Percentiles rank a stretch among this genome's conserved stretches.
phyloP scores from a whole-genome alignment of 371 early-diverging fungal species.

The Mortierella sp. region DNA sequence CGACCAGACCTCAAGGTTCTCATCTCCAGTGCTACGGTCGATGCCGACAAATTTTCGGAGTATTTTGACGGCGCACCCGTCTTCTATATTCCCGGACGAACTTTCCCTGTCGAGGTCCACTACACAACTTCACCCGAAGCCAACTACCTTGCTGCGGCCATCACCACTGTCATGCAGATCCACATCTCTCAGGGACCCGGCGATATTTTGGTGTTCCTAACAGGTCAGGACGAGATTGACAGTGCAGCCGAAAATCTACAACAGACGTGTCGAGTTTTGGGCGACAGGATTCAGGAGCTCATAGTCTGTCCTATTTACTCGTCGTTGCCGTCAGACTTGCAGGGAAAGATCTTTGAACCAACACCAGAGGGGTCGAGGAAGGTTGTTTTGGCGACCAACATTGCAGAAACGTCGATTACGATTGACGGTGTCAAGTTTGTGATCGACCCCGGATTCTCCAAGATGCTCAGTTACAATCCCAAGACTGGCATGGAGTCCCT shows the following conservation, averaged over 20 bases:
- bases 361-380: constrained; percentile 96
- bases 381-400: constrained; percentile 99
- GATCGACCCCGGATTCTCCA: constrained; percentile 95
- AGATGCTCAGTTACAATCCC: constrained; percentile 96
- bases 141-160: constrained; percentile 97
- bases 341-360: constrained; percentile 97
- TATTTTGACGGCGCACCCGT: constrained; percentile 98
- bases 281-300: constrained; percentile 92
- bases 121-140: constrained; percentile 98
- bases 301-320: constrained; percentile 97
- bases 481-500: constrained; percentile 97
- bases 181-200: constrained; percentile 93
- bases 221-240: constrained; percentile 99
- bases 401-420: constrained; percentile 99
- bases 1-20: constrained; percentile 93
- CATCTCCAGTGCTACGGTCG: constrained; percentile 99
- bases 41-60: constrained; percentile 95
- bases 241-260: constrained; percentile 87
- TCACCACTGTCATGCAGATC: constrained; percentile 96
- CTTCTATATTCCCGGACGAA: constrained; percentile 93
- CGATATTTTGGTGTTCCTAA: constrained; percentile 98
- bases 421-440: constrained; percentile 93
- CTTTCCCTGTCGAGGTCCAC: constrained; percentile 95
- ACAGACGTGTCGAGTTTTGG: constrained; percentile 86
- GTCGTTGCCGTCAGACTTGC: constrained; percentile 93